Evolutionary conservation across 768 basidiomycete species (phyloP).

Genomic region (Termitomyces heimii): DNA sequence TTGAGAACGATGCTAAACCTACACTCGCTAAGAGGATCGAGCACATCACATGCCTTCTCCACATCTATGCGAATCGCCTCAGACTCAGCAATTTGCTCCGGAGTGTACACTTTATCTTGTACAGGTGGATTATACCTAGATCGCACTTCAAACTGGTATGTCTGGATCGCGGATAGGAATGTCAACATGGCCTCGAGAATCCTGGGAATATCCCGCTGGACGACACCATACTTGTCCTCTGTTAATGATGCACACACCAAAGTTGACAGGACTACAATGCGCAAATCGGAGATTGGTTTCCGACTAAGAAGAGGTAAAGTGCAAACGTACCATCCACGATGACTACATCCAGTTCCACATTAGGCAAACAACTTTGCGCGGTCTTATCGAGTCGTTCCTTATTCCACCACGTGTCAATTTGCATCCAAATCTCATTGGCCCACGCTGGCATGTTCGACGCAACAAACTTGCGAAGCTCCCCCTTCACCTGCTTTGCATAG

Average conservation of each 20-base stretch:
- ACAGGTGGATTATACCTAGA: conserved; percentile 31
- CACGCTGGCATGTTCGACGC: not conserved
- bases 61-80: conserved; percentile 43
- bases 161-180: conserved; percentile 63
- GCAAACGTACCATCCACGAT: conserved; percentile 50
- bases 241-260: conserved; percentile 66
- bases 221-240: conserved; percentile 79
- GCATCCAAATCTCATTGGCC: not conserved
- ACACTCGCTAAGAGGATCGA: conserved; percentile 58
- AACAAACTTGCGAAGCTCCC: not conserved
- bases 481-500: not conserved
- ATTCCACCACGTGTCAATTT: conserved; percentile 46
- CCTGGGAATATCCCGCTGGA: conserved; percentile 80
- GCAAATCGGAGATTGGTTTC: not conserved
- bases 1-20: conserved; percentile 18
- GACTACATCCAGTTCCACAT: conserved; percentile 56
- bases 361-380: conserved; percentile 52
- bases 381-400: conserved; percentile 44
- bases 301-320: not conserved
- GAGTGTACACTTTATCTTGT: conserved; percentile 25
- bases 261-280: conserved; percentile 51
- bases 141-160: conserved; percentile 50
- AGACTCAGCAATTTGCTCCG: conserved; percentile 28
- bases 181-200: conserved; percentile 72
- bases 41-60: conserved; percentile 45